Base-by-base conservation (phyloP, 371 early-diverging fungal species). In the Mortierella sp. region DNA sequence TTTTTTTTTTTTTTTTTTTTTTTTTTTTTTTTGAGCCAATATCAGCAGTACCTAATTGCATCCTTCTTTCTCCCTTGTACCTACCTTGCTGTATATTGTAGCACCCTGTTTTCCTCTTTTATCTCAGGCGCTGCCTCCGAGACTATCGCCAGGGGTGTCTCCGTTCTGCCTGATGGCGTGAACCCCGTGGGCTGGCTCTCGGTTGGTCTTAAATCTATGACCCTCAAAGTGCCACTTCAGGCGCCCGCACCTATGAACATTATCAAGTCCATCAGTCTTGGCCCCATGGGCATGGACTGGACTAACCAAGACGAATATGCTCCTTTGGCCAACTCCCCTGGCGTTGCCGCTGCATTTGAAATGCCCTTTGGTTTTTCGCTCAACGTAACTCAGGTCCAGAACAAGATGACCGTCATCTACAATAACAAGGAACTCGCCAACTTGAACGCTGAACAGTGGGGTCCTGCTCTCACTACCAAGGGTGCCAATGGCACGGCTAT, bases 321-420 rank as follows among this genome's bases (percentile, higher is more conserved):
- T 16, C 89, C 89, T 19, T 43, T 71, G 29, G 68, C 80, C n/a
- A 74, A 80, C 52, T 85, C 87, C 53, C 82, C 83, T 51, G 57
- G 68, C 25, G 83, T 89, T 21, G 75, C 75, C 37, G 87, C 87
- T 21, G 83, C 74, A 18, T 85, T 85, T 69, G 59, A 77, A 25
- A 83, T 87, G 71, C 89, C 89, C 14, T 89, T 89, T 56, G 86
- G 87, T 26, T 87, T 89, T 72, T 64, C 80, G 11, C 64, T 88
- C 57, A 83, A 83, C 43, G 84, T 88, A 51, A 83, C 83, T 23
- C 83, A 85, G 57, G 86, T 88, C 21, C 68, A 79, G 47, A 85
- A 88, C 70, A 84, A 84, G 61, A 79, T 88, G 57, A 77, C 85
- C 21, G 69, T 88, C 60, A 83, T 80, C 57, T 81, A 83, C 55